Base-by-base conservation (phyloP, 2,329 filamentous ascomycete species). In the Zarea fungicola region DNA sequence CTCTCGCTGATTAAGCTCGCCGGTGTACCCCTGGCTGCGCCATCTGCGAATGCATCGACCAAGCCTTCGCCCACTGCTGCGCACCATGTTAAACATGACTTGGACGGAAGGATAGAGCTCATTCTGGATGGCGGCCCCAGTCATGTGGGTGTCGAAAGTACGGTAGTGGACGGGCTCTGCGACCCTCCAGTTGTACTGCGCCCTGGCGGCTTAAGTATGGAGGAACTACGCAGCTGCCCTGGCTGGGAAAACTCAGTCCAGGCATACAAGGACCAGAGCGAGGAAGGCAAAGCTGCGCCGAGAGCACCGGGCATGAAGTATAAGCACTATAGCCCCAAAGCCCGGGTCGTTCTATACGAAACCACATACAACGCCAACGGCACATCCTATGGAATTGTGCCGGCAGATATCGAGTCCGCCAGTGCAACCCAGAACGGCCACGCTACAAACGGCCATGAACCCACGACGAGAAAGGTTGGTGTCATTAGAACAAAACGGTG, bases 271-370 rank as follows among this genome's bases (percentile, higher is more conserved):
- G 89, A 96, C 59, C 77, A 78, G 50, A 81, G 81, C 14, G 81
- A 89, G 58, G 75, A 80, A 18, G 84, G 80, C 5, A 80, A 78
- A 43, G 71, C 64, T 1, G 76, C 78, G 9, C 93, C 93, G 0
- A 77, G 89, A 49, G 93, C 93, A 1, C 93, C 93, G 0, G 93
- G 93, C 1, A 99, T 99, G 93, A 99, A 99, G 69, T 99, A 99
- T 65, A 89, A 93, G 63, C 93, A 99, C 65, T 99, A 99, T 62
- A 95, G 91, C 36, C 93, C 93, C 1, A 88, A 84, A 65, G 95
- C 93, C 1, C 82, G 77, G 39, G 91, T 99, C 2, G 72, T 95
- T 13, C 73, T 97, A 2, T 95, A 90, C 62, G 89, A 96, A 63
- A 68, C 78, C 22, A 65, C 61, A 31, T 70, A 62, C 64, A 53